phyloP scores from a whole-genome alignment of 805 yeast species.

The Candida peoriensis region DNA sequence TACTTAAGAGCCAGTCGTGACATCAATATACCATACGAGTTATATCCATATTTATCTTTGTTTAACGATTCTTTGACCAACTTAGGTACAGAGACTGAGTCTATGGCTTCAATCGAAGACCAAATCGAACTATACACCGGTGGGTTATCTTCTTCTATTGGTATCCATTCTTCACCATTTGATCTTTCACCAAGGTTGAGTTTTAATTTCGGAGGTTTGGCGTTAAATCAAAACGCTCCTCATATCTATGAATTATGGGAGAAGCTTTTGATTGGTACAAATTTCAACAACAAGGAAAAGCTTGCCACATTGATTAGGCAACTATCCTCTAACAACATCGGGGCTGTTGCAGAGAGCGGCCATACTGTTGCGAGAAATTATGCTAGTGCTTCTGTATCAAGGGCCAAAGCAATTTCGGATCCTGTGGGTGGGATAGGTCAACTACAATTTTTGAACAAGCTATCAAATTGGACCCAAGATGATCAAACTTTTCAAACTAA shows the following conservation, averaged over 20 bases:
- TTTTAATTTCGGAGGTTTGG: conserved; percentile 60
- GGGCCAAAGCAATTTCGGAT: conserved; percentile 58
- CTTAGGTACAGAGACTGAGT: conserved; percentile 70
- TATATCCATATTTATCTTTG: conserved; percentile 68
- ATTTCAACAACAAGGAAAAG: conserved; percentile 63
- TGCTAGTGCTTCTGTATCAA: conserved; percentile 60
- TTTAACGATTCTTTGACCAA: conserved; percentile 78
- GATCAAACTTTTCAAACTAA: conserved; percentile 46
- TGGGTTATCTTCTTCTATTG: conserved; percentile 63
- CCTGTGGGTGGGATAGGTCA: conserved; percentile 71
- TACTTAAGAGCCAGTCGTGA: conserved; percentile 68
- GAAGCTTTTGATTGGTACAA: conserved; percentile 65
- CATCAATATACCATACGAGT: conserved; percentile 52
- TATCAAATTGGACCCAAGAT: conserved; percentile 46
- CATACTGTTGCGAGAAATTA: conserved; percentile 73
- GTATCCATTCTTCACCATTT: conserved; percentile 52
- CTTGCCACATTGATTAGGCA: conserved; percentile 68
- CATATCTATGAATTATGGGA: conserved; percentile 62
- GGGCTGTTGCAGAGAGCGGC: conserved; percentile 81
- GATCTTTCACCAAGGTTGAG: conserved; percentile 44
- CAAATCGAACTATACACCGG: conserved; percentile 81
- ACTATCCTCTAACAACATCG: conserved; percentile 69
- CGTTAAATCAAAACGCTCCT: conserved; percentile 58
- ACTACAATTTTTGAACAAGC: conserved; percentile 58
- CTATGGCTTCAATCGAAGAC: conserved; percentile 81